Evolutionary conservation across 352 stramenopile genomes (phyloP).

Genomic region (Thalassiosira oceanica): DNA sequence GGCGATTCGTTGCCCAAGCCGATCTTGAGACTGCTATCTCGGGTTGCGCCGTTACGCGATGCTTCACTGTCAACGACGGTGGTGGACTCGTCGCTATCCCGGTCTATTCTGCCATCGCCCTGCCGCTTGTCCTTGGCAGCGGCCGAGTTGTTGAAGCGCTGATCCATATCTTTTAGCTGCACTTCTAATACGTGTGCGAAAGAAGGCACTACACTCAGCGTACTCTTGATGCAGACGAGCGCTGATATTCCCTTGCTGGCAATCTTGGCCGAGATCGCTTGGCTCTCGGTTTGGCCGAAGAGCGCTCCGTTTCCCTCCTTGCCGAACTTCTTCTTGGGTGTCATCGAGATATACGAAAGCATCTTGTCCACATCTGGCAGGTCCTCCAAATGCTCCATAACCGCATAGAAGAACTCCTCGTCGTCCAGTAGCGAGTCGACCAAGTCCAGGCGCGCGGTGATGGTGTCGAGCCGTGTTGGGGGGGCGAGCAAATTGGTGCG

Average conservation of each 20-base stretch:
- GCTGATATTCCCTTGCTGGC: conserved; percentile 76
- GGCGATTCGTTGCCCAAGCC: conserved; percentile 41
- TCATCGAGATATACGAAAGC: conserved; percentile 69
- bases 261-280: conserved; percentile 40
- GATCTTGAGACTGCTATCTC: conserved; percentile 58
- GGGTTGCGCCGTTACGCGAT: neutral
- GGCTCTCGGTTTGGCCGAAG: conserved; percentile 39
- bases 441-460: conserved; percentile 71
- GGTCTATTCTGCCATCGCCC: neutral
- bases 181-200: conserved; percentile 65
- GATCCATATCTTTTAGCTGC: conserved; percentile 54
- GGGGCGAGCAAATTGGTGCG: conserved; percentile 78
- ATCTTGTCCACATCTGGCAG: conserved; percentile 79
- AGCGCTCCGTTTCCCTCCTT: conserved; percentile 24
- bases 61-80: conserved; percentile 29
- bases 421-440: conserved; percentile 78
- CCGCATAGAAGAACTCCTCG: conserved; percentile 79
- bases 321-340: conserved; percentile 33
- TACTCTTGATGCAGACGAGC: conserved; percentile 79
- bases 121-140: neutral
- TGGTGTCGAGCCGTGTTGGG: conserved; percentile 68
- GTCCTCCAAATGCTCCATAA: conserved; percentile 74
- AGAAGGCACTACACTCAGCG: conserved; percentile 56
- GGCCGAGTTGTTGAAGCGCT: conserved; percentile 9
- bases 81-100: conserved; percentile 44